Evolutionary conservation across 768 basidiomycete genomes (phyloP), one percentile per base, ranked within the genome.

Genomic region (Suillus subluteus): DNA sequence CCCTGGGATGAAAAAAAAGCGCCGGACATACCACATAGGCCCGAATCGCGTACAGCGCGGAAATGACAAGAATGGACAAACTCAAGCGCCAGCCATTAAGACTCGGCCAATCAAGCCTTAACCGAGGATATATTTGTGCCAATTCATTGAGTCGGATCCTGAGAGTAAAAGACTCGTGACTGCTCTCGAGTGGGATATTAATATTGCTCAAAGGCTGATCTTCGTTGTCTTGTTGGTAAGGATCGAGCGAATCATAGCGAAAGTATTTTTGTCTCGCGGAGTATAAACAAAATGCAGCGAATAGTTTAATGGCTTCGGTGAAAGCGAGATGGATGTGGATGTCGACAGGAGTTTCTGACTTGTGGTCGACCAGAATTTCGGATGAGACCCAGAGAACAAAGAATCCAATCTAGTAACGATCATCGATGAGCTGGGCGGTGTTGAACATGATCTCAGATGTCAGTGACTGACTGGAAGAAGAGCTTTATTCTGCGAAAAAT

Each of bases 11-110:
- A 63, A 63, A 21, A 13, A 61, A 15, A 15, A 18, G 35, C 32
- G 23, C 35, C 52, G 35, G 21, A 73, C 76, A 41, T 72, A 78
- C 75, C 30, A 38, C 56, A 58, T 71, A 66, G 38, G 67, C 66
- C 16, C 70, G 67, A 26, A 73, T 65, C 26, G 62, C 18, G 46
- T 67, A 70, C 7, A 72, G 37, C 5, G 70, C 38, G 6, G 68
- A 64, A 54, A 69, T 67, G 62, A 61, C 50, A 21, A 71, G 62
- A 62, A 73, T 70, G 40, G 63, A 62, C 41, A 71, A 26, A 13
- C 23, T 56, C 16, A 69, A 69, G 64, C 70, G 69, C 65, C 69
- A 40, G 65, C 46, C 62, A 13, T 71, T 61, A 54, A 67, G 26
- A 30, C 66, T 23, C 32, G 62, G 61, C 38, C 64, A 62, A 13